Percentiles rank a stretch among this genome's conserved stretches.
Evolutionary conservation across 805 yeast genomes (phyloP).

Genomic region (Komagataella ulmi): DNA sequence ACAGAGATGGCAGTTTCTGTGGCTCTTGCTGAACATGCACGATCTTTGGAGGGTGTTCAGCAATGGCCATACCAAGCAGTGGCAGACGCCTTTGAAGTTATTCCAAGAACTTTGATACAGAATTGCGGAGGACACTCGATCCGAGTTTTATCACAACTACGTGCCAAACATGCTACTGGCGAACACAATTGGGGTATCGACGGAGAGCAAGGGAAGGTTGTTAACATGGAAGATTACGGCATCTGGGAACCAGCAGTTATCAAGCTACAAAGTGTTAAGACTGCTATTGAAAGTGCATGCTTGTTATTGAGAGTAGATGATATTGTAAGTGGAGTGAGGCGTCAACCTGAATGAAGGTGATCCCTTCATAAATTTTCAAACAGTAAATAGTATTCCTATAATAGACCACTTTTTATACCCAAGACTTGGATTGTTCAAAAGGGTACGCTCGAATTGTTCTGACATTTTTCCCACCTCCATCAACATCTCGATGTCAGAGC

Average conservation of each 20-base stretch:
- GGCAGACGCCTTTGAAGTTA: conserved; percentile 96
- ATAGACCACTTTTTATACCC: not conserved
- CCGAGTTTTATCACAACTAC: conserved; percentile 72
- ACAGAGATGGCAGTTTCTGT: conserved; percentile 98
- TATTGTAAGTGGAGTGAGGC: conserved; percentile 88
- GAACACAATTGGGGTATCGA: conserved; percentile 79
- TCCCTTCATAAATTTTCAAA: no score
- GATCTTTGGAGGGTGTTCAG: conserved; percentile 82
- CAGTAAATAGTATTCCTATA: not conserved
- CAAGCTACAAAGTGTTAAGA: conserved; percentile 91
- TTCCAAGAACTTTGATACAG: conserved; percentile 93
- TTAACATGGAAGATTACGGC: conserved; percentile 91
- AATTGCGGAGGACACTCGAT: conserved; percentile 97
- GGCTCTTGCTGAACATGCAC: conserved; percentile 77
- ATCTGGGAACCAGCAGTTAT: conserved; percentile 99
- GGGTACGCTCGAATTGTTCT: not conserved
- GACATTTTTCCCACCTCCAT: not conserved
- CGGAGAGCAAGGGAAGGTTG: conserved; percentile 89
- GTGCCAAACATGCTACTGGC: conserved; percentile 96
- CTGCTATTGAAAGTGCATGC: conserved; percentile 97
- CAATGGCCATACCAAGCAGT: conserved; percentile 99
- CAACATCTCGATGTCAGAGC: not conserved
- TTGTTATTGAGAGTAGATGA: conserved; percentile 92
- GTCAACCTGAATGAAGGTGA: not conserved
- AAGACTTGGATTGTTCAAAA: not conserved